phyloP scores from a whole-genome alignment of 2,329 filamentous ascomycete genomes.

The Cytospora schulzeri region DNA sequence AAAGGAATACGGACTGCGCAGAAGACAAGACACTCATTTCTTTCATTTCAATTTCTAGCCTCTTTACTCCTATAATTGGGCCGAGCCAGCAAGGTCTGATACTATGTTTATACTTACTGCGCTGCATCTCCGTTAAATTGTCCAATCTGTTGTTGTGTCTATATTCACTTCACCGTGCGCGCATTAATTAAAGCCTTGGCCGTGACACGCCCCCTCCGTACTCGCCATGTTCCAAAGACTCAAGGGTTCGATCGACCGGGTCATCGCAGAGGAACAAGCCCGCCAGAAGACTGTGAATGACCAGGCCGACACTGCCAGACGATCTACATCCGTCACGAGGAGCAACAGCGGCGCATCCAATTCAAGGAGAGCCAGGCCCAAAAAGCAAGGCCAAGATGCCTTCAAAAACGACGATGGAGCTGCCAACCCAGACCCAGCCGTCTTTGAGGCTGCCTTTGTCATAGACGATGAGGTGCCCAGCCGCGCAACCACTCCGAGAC shows the following conservation, averaged over 20 bases:
- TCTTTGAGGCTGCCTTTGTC: conserved; percentile 84
- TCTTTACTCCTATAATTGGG: conserved; percentile 1
- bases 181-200: neutral
- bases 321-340: conserved; percentile 46
- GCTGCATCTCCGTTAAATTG: neutral
- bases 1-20: neutral
- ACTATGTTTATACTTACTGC: neutral
- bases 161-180: neutral
- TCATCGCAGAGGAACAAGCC: conserved; percentile 89
- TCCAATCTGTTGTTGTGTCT: neutral
- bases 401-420: conserved; percentile 41
- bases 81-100: neutral
- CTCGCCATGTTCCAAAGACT: conserved; percentile 60
- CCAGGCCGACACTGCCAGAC: conserved; percentile 38
- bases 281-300: conserved; percentile 62
- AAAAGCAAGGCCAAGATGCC: conserved; percentile 44
- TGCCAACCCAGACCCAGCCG: conserved; percentile 75
- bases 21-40: neutral
- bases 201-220: neutral
- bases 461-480: conserved; percentile 75
- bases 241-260: conserved; percentile 81
- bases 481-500: conserved; percentile 32
- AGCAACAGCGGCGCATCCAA: conserved; percentile 39
- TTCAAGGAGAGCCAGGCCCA: conserved; percentile 41
- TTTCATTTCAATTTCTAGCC: neutral